Conservation (phyloP, 75 land plant genomes). For the Picea sitchensis region DNA sequence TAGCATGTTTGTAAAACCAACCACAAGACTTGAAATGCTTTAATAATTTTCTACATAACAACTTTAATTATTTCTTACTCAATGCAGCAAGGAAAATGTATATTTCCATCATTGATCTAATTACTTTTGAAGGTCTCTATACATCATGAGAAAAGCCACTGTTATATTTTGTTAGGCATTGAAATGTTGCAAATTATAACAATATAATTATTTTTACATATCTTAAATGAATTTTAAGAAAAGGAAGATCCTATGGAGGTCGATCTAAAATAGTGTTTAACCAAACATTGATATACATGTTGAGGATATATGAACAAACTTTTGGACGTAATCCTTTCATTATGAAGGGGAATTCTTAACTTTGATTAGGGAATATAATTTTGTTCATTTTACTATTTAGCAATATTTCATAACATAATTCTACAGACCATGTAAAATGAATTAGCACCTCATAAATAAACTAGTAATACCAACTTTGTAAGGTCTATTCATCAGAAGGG, state of each 20-base stretch:
- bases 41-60: neutral
- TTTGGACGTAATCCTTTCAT: no score
- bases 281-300: no score
- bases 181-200: neutral
- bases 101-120: neutral
- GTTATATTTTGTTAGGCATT: neutral
- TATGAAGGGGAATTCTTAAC: no score
- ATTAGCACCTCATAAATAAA: no score
- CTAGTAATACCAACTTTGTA: no score
- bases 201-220: neutral
- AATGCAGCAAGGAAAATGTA: neutral
- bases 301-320: no score
- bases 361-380: no score
- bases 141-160: neutral
- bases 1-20: neutral
- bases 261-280: no score
- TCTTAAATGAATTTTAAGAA: neutral
- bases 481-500: no score
- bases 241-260: neutral
- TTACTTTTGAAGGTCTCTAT: constrained; percentile 3
- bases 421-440: no score
- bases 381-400: no score
- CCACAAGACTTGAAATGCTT: neutral
- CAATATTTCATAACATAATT: no score
- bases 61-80: neutral